Conservation (phyloP, 305 asterid species). For the Andrographis paniculata region DNA sequence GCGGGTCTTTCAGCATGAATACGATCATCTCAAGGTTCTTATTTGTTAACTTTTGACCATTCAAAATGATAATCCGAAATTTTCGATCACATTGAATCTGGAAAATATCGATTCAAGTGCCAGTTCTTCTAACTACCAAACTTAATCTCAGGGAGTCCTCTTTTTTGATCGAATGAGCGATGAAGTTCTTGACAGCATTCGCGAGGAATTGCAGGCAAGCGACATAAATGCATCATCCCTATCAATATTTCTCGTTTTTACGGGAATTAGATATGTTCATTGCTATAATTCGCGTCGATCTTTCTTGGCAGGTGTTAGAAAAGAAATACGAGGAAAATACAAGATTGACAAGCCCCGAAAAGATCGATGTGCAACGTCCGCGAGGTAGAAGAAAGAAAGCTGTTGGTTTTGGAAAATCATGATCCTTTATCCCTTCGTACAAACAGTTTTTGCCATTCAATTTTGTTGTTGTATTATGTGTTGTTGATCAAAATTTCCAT, state of each 20-base stretch:
- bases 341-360: conserved; percentile 76
- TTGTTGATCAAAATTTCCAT: no score
- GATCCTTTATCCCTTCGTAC: conserved; percentile 9
- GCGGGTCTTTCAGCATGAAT: conserved; percentile 91
- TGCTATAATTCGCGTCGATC: no score
- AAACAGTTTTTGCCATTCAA: no score
- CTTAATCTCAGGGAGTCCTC: conserved; percentile 66
- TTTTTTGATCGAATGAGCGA: conserved; percentile 81
- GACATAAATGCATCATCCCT: not conserved
- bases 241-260: no score
- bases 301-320: conserved; percentile 63
- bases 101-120: no score
- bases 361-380: conserved; percentile 33
- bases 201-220: conserved; percentile 60
- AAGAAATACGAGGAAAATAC: conserved; percentile 71
- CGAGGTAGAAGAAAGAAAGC: conserved; percentile 48
- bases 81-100: no score
- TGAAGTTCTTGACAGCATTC: conserved; percentile 66
- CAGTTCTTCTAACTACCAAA: no score
- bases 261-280: no score
- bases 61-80: no score
- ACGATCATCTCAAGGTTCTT: conserved; percentile 78
- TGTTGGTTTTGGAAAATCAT: conserved; percentile 69
- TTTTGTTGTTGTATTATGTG: no score
- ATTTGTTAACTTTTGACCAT: no score